Base-by-base conservation (phyloP, 2,329 filamentous ascomycete genomes). In the Zelopaecilomyces penicillatus region DNA sequence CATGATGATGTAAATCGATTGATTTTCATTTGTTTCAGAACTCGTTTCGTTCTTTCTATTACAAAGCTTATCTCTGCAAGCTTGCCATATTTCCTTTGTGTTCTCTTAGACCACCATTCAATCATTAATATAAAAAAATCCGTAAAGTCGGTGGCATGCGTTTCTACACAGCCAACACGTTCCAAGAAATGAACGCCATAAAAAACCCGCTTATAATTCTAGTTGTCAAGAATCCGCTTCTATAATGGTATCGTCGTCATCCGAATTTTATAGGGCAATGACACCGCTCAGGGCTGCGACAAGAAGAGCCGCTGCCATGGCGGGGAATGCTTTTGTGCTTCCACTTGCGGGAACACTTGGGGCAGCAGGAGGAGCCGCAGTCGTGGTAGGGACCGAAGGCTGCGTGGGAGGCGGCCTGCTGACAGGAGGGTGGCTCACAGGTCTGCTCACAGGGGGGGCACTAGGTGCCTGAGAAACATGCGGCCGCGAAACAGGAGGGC, bases 401-500 rank as follows among this genome's bases (percentile, higher is more conserved):
- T 60, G 56, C 6, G 56, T 56, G 6, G 65, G 63, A 47, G 70
- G 71, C 11, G 66, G 66, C 0, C 67, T 68, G 5, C 66, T 70
- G 47, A 68, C 67, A 12, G 62, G 71, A 41, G 76, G 63, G 52
- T 81, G 69, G 27, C 62, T 72, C 35, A 75, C 44, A 7, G 50
- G 46, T 30, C 40, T 57, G 70, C 74, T 47, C 75, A 60, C 4
- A 69, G 67, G 3, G 70, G 57, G 3, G 63, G 57, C 4, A 66
- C 70, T 69, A 44, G 71, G 55, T 12, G 70, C 69, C 57, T 73
- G 70, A 30, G 68, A 19, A 19, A 66, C 58, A 74, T 71, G 33
- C 71, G 71, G 47, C 75, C 70, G 12, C 57, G 44, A 12, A 74
- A 55, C 35, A 71, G 67, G 12, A 69, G 66, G 34, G 75, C 64